Evolutionary conservation across 179 eudicot genomes (phyloP).

Genomic region (Gypsophila paniculata): DNA sequence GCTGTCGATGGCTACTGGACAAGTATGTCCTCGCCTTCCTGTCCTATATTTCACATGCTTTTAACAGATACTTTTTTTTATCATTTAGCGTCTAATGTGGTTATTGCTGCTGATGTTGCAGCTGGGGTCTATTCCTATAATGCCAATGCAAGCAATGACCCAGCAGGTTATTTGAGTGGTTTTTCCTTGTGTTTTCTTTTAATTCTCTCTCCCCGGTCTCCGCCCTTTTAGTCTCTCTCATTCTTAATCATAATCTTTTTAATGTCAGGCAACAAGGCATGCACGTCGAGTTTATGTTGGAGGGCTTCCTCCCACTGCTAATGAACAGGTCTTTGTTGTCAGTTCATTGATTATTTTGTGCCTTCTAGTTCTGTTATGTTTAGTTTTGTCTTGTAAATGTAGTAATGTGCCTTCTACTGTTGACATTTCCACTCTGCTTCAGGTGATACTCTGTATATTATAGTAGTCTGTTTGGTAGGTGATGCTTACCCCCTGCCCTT

Average conservation of each 20-base stretch:
- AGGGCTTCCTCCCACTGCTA: slow-evolving; percentile 50
- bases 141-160: slow-evolving; percentile 58
- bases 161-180: slow-evolving; percentile 38
- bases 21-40: slow-evolving; percentile 22
- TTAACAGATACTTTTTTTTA: slow-evolving; percentile 1
- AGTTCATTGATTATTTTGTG: background rate
- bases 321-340: slow-evolving; percentile 39
- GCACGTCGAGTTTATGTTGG: slow-evolving; percentile 55
- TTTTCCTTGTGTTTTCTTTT: background rate
- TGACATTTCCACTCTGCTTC: background rate
- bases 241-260: slow-evolving; percentile 1
- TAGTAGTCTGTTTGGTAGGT: background rate
- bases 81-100: slow-evolving; percentile 1
- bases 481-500: background rate
- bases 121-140: slow-evolving; percentile 43
- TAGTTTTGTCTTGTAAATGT: background rate
- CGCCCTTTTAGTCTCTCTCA: background rate
- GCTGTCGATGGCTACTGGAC: slow-evolving; percentile 37
- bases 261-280: slow-evolving; percentile 49
- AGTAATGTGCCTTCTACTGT: background rate
- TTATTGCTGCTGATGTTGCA: slow-evolving; percentile 29
- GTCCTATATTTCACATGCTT: background rate
- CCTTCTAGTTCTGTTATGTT: background rate
- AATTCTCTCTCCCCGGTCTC: background rate
- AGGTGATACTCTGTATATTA: background rate